Percentiles rank a stretch among this genome's conserved stretches.
phyloP scores from a whole-genome alignment of 139 green algal species.

The Tetraselmis striata region DNA sequence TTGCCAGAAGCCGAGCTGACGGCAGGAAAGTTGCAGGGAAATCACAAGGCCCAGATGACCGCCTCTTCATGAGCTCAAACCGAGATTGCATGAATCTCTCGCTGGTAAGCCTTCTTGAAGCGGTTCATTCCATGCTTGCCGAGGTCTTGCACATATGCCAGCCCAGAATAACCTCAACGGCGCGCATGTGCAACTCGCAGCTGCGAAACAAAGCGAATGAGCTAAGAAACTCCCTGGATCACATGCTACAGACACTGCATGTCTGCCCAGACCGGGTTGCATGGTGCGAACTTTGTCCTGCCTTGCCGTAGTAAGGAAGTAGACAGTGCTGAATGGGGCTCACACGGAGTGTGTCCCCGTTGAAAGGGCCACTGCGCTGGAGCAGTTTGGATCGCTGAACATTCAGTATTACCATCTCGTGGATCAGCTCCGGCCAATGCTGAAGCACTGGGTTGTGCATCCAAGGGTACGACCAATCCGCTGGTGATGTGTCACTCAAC shows the following conservation, averaged over 20 bases:
- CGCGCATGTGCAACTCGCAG: background rate
- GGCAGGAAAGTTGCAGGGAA: background rate
- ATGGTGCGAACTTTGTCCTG: too few relatives aligned
- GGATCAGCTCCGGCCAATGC: background rate
- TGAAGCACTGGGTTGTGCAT: background rate
- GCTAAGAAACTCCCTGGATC: background rate
- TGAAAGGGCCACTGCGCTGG: background rate
- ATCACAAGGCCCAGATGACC: background rate
- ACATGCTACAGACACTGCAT: background rate
- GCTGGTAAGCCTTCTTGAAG: background rate
- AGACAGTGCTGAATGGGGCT: too few relatives aligned
- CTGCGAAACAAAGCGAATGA: background rate
- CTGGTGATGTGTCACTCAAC: too few relatives aligned
- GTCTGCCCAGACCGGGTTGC: background rate
- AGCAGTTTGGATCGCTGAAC: background rate
- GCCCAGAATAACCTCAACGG: too few relatives aligned
- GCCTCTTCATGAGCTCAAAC: background rate
- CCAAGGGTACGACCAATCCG: background rate
- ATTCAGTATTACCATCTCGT: background rate
- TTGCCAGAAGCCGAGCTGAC: too few relatives aligned
- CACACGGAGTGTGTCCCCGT: too few relatives aligned
- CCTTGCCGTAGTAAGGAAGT: too few relatives aligned
- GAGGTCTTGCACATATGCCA: background rate
- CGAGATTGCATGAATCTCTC: background rate
- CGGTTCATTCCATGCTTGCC: background rate